These are phyloP conservation scores for Besnoitia besnoiti DNA, from an alignment of 169 alveolate species.

Conservation along the genomic window DNA sequence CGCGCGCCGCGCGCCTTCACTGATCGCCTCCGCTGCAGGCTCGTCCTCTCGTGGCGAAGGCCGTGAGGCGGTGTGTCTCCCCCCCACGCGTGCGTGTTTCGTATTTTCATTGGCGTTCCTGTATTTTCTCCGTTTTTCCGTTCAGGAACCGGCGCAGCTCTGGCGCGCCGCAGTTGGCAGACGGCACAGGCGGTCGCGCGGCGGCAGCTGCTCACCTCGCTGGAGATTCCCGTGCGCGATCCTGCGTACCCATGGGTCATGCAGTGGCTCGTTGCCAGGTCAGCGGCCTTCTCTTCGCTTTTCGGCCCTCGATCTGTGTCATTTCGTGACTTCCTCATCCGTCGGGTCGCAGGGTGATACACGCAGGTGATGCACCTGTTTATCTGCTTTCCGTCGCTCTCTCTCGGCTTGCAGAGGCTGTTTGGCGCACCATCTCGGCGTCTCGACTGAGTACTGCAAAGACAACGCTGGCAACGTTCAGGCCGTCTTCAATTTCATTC, in stretches of 20 bases:
- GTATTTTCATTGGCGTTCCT: background rate
- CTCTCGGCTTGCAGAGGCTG: conserved; percentile 42
- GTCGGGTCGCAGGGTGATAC: too few species aligned
- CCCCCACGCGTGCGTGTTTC: too few species aligned
- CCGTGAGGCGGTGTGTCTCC: too few species aligned
- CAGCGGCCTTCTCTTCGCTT: background rate
- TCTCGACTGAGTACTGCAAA: conserved; percentile 64
- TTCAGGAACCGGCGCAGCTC: conserved; percentile 20
- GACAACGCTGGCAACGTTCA: conserved; percentile 64
- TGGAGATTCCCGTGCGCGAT: conserved; percentile 79
- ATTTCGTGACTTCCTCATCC: background rate
- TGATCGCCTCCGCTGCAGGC: too few species aligned
- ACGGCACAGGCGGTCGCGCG: conserved; percentile 20
- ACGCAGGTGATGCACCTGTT: too few species aligned
- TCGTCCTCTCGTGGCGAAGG: too few species aligned
- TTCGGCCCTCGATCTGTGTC: background rate
- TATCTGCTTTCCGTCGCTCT: background rate
- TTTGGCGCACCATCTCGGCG: conserved; percentile 63
- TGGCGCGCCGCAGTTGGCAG: background rate
- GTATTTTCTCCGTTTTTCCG: background rate
- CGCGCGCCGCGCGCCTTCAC: too few species aligned
- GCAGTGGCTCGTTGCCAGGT: conserved; percentile 79
- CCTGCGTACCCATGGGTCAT: conserved; percentile 78
- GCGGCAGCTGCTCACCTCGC: conserved; percentile 64
- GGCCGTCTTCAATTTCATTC: conserved; percentile 65